phyloP scores from a whole-genome alignment of 345 rosid species.

The Microcos paniculata region DNA sequence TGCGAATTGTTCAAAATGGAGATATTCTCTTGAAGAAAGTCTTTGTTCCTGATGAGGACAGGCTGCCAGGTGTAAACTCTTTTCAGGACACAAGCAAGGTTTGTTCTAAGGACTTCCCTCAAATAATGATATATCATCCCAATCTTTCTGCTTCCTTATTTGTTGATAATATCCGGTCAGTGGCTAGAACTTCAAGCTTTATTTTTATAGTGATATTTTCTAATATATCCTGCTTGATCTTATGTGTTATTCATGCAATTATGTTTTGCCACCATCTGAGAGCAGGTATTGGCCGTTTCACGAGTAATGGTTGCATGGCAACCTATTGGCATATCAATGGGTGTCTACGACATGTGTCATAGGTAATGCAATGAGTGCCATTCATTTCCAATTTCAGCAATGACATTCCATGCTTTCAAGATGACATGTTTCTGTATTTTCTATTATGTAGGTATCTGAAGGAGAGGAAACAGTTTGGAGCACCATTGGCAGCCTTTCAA shows the following conservation, averaged over 20 bases:
- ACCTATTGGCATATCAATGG: conserved; percentile 93
- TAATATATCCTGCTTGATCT: not conserved
- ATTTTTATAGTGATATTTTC: not conserved
- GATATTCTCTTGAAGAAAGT: conserved; percentile 76
- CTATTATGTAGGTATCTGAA: conserved; percentile 57
- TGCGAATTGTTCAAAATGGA: conserved; percentile 95
- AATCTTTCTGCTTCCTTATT: not conserved
- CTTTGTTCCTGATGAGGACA: conserved; percentile 87
- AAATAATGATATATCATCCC: conserved; percentile 5
- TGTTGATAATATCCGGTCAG: not conserved
- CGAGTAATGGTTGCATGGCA: conserved; percentile 98
- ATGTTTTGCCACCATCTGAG: conserved; percentile 11
- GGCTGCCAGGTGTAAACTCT: conserved; percentile 84
- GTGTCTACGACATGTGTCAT: conserved; percentile 93
- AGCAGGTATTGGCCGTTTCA: conserved; percentile 86
- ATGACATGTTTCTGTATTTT: conserved; percentile 15
- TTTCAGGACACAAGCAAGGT: conserved; percentile 95
- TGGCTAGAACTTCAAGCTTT: not conserved
- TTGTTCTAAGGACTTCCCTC: conserved; percentile 11
- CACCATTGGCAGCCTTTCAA: conserved; percentile 93
- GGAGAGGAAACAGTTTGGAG: conserved; percentile 98
- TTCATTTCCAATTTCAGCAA: not conserved
- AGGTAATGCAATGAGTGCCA: conserved; percentile 43
- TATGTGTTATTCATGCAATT: not conserved
- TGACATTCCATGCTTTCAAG: not conserved